Percentiles rank a stretch among this genome's conserved stretches.
Evolutionary conservation across 345 rosid genomes (phyloP).

Genomic region (Hypericum perforatum): DNA sequence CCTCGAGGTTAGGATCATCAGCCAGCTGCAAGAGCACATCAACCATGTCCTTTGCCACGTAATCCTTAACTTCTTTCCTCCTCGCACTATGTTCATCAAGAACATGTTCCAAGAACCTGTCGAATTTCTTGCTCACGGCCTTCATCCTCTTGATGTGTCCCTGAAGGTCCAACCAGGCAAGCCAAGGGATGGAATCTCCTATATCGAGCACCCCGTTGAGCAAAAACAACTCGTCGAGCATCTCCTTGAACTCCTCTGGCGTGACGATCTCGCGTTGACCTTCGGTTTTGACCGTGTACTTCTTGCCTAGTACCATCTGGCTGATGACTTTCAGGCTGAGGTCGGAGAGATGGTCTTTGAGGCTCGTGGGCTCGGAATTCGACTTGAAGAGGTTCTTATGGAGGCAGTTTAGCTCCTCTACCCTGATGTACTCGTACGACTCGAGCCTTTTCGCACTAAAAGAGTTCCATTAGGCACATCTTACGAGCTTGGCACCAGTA

Average conservation of each 20-base stretch:
- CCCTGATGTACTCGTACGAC: slow-evolving; percentile 47
- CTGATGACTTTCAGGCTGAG: slow-evolving; percentile 48
- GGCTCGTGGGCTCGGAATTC: slow-evolving; percentile 10
- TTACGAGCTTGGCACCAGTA: slow-evolving; percentile 64
- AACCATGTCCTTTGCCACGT: slow-evolving; percentile 50
- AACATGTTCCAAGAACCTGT: slow-evolving; percentile 49
- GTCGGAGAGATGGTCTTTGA: slow-evolving; percentile 37
- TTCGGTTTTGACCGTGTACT: slow-evolving; percentile 28
- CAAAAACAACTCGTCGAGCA: slow-evolving; percentile 56
- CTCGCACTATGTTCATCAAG: slow-evolving; percentile 43
- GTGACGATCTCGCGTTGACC: slow-evolving; percentile 24
- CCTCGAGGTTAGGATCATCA: slow-evolving; percentile 42
- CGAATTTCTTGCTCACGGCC: slow-evolving; percentile 41
- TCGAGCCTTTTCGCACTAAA: slow-evolving; percentile 53
- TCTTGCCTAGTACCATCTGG: slow-evolving; percentile 57
- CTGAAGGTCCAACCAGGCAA: slow-evolving; percentile 48
- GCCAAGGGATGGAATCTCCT: slow-evolving; percentile 69
- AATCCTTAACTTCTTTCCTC: slow-evolving; percentile 25
- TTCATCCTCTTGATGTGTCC: slow-evolving; percentile 66
- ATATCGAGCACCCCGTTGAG: slow-evolving; percentile 51
- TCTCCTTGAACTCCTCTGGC: slow-evolving; percentile 53
- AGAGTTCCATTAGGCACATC: slow-evolving; percentile 50
- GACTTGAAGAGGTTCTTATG: slow-evolving; percentile 15
- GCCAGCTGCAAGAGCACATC: slow-evolving; percentile 57
- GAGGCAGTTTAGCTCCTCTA: slow-evolving; percentile 32